Conservation (phyloP, 352 stramenopile genomes). For the Plasmopara viticola region DNA sequence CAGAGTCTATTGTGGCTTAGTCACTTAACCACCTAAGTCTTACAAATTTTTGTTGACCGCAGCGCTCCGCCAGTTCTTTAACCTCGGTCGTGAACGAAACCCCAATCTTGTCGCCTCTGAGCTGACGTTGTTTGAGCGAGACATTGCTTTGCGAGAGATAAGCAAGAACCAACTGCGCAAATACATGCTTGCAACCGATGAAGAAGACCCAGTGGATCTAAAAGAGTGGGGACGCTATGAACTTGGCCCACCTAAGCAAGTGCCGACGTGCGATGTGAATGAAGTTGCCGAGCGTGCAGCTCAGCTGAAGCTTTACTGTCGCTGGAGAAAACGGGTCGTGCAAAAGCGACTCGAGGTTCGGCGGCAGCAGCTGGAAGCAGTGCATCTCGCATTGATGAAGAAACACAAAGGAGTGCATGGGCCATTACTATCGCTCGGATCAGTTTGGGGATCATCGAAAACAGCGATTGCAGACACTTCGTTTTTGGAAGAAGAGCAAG, state of each 20-base stretch:
- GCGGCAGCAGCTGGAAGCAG: slow-evolving; percentile 29
- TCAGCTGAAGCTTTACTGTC: slow-evolving; percentile 52
- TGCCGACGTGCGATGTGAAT: slow-evolving; percentile 40
- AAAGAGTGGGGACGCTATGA: slow-evolving; percentile 63
- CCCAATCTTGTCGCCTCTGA: slow-evolving; percentile 34
- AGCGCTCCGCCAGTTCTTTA: slow-evolving; percentile 48
- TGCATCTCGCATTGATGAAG: slow-evolving; percentile 22
- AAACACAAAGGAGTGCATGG: slow-evolving; percentile 16
- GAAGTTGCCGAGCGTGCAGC: slow-evolving; percentile 39
- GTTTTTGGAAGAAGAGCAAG: background rate
- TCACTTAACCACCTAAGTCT: background rate
- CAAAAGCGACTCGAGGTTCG: slow-evolving; percentile 31
- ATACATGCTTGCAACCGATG: slow-evolving; percentile 67
- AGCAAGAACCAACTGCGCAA: slow-evolving; percentile 52
- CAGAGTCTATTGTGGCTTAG: background rate
- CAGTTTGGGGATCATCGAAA: slow-evolving; percentile 17
- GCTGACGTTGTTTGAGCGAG: slow-evolving; percentile 50
- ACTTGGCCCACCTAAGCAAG: slow-evolving; percentile 34
- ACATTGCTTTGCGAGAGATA: slow-evolving; percentile 47
- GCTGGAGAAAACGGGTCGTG: slow-evolving; percentile 38
- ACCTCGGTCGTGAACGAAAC: slow-evolving; percentile 35
- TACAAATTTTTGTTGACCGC: background rate
- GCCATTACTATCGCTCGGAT: slow-evolving; percentile 4
- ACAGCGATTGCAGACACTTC: slow-evolving; percentile 14
- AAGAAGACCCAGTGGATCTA: slow-evolving; percentile 42